Conservation (phyloP, 495 filamentous ascomycete genomes). For the Aspergillus bridgeri region DNA sequence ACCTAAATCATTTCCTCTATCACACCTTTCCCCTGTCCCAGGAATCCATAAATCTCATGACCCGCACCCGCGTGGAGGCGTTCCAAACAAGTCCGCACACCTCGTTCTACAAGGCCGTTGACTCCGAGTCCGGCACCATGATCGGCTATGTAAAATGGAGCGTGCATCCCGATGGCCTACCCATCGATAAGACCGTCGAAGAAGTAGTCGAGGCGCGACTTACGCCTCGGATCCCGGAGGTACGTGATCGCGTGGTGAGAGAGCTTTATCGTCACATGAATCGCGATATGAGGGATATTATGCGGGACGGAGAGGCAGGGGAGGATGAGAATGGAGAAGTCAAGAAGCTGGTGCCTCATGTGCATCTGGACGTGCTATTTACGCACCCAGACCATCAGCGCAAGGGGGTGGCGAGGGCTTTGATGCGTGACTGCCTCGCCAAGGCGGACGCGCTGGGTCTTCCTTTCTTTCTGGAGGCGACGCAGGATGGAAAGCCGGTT, state of each 20-base stretch:
- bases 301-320: neutral
- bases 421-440: neutral
- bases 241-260: neutral
- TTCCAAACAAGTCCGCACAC: neutral
- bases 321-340: neutral
- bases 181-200: neutral
- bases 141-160: neutral
- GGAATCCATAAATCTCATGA: neutral
- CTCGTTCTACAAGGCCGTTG: neutral
- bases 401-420: neutral
- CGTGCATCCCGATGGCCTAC: neutral
- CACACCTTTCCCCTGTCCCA: neutral
- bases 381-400: neutral
- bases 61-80: neutral
- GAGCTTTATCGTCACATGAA: neutral
- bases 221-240: neutral
- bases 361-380: neutral
- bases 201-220: neutral
- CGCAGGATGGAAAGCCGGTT: neutral
- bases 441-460: neutral
- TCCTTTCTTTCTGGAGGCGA: neutral
- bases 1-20: neutral
- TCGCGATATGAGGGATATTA: neutral
- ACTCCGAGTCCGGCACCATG: neutral
- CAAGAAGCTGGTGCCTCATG: neutral